Evolutionary conservation across 2,329 filamentous ascomycete species (phyloP).

Genomic region (Verruconis gallopava): DNA sequence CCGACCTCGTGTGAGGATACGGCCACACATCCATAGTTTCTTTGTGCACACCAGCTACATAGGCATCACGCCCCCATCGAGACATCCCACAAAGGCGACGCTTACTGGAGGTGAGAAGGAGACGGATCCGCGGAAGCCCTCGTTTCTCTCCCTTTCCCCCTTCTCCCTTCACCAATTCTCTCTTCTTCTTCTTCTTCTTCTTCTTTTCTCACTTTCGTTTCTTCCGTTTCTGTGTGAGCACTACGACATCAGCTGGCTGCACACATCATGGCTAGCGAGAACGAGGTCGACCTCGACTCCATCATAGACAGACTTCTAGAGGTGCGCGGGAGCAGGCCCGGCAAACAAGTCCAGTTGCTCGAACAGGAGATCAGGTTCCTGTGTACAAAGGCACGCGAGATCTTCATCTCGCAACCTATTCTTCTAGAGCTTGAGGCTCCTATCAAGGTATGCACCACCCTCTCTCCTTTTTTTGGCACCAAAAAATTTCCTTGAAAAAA

Average conservation of each 20-base stretch:
- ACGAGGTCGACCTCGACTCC: conserved; percentile 96
- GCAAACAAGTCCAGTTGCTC: conserved; percentile 94
- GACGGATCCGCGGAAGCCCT: not conserved
- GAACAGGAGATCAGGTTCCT: conserved; percentile 94
- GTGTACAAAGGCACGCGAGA: conserved; percentile 97
- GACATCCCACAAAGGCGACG: not conserved
- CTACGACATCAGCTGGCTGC: too few species aligned
- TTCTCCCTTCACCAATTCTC: not conserved
- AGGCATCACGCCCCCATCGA: not conserved
- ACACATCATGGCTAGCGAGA: conserved; percentile 57
- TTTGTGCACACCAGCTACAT: too few species aligned
- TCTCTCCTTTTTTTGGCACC: conserved; percentile 4
- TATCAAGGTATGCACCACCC: conserved; percentile 66
- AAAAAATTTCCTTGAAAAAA: conserved; percentile 1
- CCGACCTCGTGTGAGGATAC: too few species aligned
- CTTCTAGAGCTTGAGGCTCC: conserved; percentile 94
- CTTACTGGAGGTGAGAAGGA: not conserved
- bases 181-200: not conserved
- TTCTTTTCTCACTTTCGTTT: not conserved
- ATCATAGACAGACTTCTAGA: conserved; percentile 98
- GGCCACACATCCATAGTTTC: too few species aligned
- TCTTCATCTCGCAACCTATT: conserved; percentile 98
- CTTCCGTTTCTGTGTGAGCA: not conserved
- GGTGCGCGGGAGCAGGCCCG: conserved; percentile 91
- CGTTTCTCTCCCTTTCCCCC: not conserved